Evolutionary conservation across 345 rosid genomes (phyloP).

Genomic region (Syzygium aqueum): DNA sequence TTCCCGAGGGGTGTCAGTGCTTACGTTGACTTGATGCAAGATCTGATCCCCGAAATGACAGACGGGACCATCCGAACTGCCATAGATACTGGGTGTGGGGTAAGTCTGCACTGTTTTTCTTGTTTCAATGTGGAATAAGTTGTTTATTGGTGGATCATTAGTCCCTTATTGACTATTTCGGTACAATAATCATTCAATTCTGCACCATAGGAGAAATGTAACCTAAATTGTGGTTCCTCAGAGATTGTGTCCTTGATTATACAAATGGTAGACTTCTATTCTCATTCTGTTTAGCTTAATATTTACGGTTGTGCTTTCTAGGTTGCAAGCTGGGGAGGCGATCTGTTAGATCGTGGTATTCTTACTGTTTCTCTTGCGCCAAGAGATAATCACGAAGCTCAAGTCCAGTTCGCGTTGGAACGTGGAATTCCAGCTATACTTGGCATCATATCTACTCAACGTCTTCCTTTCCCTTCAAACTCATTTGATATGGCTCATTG

Average conservation of each 20-base stretch:
- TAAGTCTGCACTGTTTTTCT: constrained; percentile 18
- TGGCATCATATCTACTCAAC: constrained; percentile 95
- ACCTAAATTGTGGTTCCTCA: background rate
- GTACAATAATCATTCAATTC: background rate
- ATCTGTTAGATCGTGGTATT: constrained; percentile 80
- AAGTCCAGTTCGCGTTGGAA: constrained; percentile 95
- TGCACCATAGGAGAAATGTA: background rate
- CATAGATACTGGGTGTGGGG: constrained; percentile 98
- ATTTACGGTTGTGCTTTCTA: constrained; percentile 7
- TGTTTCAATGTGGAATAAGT: background rate
- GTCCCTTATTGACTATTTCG: background rate
- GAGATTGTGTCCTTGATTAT: background rate
- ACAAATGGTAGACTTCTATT: background rate
- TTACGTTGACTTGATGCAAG: constrained; percentile 90
- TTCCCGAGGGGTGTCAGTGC: constrained; percentile 92
- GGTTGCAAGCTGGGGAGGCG: constrained; percentile 99
- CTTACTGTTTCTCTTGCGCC: constrained; percentile 94
- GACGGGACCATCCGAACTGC: constrained; percentile 90
- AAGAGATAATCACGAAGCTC: constrained; percentile 98
- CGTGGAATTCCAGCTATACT: constrained; percentile 97
- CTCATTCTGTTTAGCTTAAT: background rate
- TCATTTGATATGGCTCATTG: constrained; percentile 99
- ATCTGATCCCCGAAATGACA: constrained; percentile 89
- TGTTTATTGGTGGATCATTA: background rate
- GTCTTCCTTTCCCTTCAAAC: constrained; percentile 94